Evolutionary conservation across 495 filamentous ascomycete species (phyloP), one percentile per base, ranked within the genome.

Genomic region (Elaphomyces granulatus): DNA sequence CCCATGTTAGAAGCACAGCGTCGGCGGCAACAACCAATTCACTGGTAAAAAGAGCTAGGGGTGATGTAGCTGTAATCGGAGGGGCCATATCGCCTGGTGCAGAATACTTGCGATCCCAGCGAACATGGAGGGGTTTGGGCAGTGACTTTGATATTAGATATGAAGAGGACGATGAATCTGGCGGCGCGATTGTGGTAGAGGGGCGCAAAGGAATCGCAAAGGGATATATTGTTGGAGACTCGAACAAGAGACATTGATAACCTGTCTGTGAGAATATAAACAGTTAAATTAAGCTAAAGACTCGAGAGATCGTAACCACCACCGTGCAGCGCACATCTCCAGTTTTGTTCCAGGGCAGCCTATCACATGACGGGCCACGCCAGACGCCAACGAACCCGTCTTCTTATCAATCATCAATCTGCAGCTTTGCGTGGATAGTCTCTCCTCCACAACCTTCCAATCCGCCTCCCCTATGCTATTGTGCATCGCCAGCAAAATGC

Each of bases 81-180:
- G 80, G 82, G 4, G 71, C 83, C 0, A 63, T 79, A n/a, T 94
- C 87, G 17, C 92, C 92, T 3, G 90, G 81, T 1, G 90, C 92
- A 3, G 82, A 94, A 58, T 95, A 74, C 50, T 56, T 98, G 42
- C 71, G 76, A 32, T 80, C 77, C 8, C 80, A 87, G 49, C 59
- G 90, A 41, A 92, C 81, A 4, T 99, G 90, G 90, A 81, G 77
- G 54, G 90, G 90, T 0, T 58, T 99, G 19, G 92, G 90, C 0
- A 92, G 78, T 42, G 90, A 98, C 56, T 90, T 85, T 43, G 68
- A 70, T 32, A 68, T 78, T 20, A 66, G 64, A 36, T 78, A 85
- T 48, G 75, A 80, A 32, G 73, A 80, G 8, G 68, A 73, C 9
- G 66, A 74, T 8, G 48, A 41, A 20, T 48, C 43, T 10, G 59